A percentile compares a stretch with the other conserved stretches of the same genome.
phyloP scores from a whole-genome alignment of 2,329 filamentous ascomycete genomes.

The Penicillium sp. region DNA sequence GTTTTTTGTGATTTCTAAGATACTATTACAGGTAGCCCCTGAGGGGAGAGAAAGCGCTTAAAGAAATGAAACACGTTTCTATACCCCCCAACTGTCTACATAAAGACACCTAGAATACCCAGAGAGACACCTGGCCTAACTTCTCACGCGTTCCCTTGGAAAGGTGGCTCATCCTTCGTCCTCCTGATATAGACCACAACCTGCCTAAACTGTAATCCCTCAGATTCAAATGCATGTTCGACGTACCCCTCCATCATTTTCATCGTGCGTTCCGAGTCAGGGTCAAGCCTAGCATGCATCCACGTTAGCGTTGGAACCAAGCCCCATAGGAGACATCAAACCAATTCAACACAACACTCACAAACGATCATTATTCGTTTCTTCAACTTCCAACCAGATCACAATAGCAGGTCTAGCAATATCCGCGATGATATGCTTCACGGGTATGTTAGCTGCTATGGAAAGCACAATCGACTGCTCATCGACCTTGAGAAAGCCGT shows the following conservation, averaged over 20 bases:
- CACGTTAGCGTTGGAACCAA: background rate
- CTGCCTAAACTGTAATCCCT: background rate
- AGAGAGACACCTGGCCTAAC: background rate
- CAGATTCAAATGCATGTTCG: background rate
- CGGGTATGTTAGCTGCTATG: constrained; percentile 29
- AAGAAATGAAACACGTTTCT: background rate
- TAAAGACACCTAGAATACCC: background rate
- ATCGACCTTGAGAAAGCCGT: constrained; percentile 38
- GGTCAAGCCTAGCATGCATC: constrained; percentile 16
- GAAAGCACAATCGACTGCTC: constrained; percentile 39
- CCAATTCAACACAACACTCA: background rate
- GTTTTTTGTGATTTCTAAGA: too few relatives aligned
- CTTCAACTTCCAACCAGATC: constrained; percentile 23
- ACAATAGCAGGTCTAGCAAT: constrained; percentile 34
- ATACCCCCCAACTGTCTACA: background rate
- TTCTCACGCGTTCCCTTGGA: background rate
- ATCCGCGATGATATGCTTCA: constrained; percentile 41
- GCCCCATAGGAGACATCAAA: too few relatives aligned
- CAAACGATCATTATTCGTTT: background rate
- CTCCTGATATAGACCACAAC: background rate
- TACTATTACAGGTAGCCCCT: background rate
- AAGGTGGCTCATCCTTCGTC: background rate
- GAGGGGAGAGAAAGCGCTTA: background rate
- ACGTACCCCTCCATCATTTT: constrained; percentile 21
- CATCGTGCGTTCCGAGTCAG: constrained; percentile 18